Base-by-base conservation (phyloP, 257 asterid species). In the Nicotiana knightiana region DNA sequence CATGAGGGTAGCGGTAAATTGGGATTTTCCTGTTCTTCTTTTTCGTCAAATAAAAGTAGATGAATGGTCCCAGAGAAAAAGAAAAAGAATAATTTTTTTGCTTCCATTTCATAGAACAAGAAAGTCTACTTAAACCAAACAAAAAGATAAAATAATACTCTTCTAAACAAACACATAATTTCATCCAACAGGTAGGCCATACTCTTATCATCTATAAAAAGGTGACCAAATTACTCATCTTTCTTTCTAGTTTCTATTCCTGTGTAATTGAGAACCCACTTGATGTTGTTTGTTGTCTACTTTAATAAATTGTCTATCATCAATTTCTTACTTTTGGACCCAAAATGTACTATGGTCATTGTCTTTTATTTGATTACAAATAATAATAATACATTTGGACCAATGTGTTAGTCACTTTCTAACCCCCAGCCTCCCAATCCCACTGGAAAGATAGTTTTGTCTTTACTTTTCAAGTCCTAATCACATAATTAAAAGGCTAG, bases 361-460 rank as follows among this genome's bases (percentile, higher is more conserved):
- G 62, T 48, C 37, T 73, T 73, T 73, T 73, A 21, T 24, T 73
- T 24, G 8, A 46, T 73, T 7, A 1, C 0, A 28, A 48, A 73
- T 5, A 73, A 12, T 12, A 12, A 32, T 3, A 32, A 32, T 32
- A 32, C 35, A 48, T 26, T 48, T 73, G 61, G 79, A 48, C 62
- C 79, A 73, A 43, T 21, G 24, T 21, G 24, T 21, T 21, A 21
- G 24, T 73, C 43, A 73, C 61, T 73, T 73, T 73, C 62, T 73
- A 73, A 71, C n/a, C 13, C 35, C 17, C 57, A 51, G 48, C 48
- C 48, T 39, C 48, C 48, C 48, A 6, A 39, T 51, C 62, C 24
- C 62, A 26, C 62, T 24, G 79, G 79, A 73, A 73, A 73, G 79
- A 17, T 73, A 73, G 62, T 73, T 73, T 73, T 73, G 62, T 73